Evolutionary conservation across 371 early-diverging fungal genomes (phyloP), one percentile per base, ranked within the genome.

Genomic region (Mortierella sp.): DNA sequence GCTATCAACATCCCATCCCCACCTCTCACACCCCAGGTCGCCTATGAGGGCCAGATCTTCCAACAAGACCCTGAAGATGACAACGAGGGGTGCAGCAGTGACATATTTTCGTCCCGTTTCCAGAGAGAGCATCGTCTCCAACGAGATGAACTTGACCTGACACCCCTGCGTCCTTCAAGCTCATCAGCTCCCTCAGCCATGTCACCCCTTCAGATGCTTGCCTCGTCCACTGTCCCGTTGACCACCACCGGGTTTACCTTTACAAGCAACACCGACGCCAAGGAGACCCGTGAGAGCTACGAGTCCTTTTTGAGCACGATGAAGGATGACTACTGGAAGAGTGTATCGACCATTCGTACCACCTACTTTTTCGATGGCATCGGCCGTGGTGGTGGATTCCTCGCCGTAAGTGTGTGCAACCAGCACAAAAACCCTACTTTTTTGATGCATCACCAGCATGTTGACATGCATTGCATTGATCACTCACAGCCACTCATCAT

Each of bases 301-400:
- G 80, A 79, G 38, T n/a, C 55, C 47, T 86, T 86, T 77, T 58
- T 86, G 55, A 77, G 38, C 60, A 76, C 77, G 26, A 82, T 86
- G 82, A 82, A 82, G 71, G 80, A 76, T 8, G 86, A 86, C 78
- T 79, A 80, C 21, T 86, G 86, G 86, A 86, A 86, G 63, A 82
- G 80, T 21, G 82, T 86, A 58, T 86, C 86, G 2, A 86, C 86
- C 52, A 77, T 86, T 24, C 86, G 82, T 26, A 81, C 86, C 2
- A 86, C 86, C n/a, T 86, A 86, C 73, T 86, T 86, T 70, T 86
- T 86, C 48, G 86, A 86, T 58, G 86, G 86, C 24, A 86, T 86
- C 38, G 86, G 86, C 7, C 86, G 82, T 16, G 86, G 86, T 4
- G 86, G 86, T 58, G 86, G 86, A n/a, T 86, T 86, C 75, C 57